Conservation (phyloP, 768 basidiomycete species). For the Leccinum disarticulatum region DNA sequence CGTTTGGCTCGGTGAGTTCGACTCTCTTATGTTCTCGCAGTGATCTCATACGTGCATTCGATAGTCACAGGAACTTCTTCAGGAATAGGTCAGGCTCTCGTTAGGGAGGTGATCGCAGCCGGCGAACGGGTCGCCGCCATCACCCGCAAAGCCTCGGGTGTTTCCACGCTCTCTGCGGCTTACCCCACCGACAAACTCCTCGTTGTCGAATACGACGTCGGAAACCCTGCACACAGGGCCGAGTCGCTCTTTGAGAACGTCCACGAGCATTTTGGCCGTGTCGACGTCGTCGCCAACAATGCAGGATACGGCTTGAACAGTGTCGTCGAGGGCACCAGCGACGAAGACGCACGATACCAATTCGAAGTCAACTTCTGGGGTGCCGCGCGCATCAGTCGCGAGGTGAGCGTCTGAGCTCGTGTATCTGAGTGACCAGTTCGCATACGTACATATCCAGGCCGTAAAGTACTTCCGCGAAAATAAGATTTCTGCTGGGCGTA, state of each 20-base stretch:
- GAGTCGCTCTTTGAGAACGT: constrained; percentile 23
- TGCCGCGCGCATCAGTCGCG: constrained; percentile 20
- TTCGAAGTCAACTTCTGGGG: constrained; percentile 39
- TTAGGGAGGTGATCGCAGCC: constrained; percentile 24
- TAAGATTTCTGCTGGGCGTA: constrained; percentile 22
- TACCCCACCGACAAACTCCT: constrained; percentile 25
- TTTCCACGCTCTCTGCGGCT: constrained; percentile 16
- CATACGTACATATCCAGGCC: constrained; percentile 4
- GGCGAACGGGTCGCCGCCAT: constrained; percentile 32
- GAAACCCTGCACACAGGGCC: constrained; percentile 16
- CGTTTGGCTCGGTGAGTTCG: constrained; percentile 24
- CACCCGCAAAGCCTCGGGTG: constrained; percentile 23
- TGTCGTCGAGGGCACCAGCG: constrained; percentile 28
- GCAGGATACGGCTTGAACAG: constrained; percentile 24
- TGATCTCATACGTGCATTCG: neutral
- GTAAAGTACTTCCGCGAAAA: constrained; percentile 33
- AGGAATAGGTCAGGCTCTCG: constrained; percentile 39
- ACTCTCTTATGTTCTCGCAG: neutral
- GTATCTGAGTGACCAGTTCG: neutral
- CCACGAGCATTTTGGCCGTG: constrained; percentile 27
- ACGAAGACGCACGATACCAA: constrained; percentile 26
- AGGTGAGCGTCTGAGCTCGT: constrained; percentile 9
- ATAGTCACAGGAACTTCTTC: constrained; percentile 43
- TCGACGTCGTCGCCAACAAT: constrained; percentile 37
- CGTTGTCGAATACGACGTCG: constrained; percentile 32